Evolutionary conservation across 176 grass and related monocot genomes (phyloP).

Genomic region (Eremochloa ophiuroides): DNA sequence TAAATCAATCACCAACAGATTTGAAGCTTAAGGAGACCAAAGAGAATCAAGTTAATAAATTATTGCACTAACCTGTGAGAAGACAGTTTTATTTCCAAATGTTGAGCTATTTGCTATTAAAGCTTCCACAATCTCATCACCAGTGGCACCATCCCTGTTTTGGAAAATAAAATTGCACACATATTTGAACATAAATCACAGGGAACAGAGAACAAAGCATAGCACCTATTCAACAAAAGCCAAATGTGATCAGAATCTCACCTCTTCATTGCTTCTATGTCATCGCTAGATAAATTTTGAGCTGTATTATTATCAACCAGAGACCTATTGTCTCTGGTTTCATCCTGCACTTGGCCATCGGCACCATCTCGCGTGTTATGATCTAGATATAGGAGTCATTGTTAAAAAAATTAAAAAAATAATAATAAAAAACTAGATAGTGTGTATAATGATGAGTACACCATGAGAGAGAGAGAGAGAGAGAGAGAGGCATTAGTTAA

Average conservation of each 20-base stretch:
- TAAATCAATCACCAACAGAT: not conserved
- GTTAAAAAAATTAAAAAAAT: not conserved
- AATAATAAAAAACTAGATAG: not conserved
- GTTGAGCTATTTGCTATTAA: slow-evolving; percentile 93
- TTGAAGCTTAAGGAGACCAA: not conserved
- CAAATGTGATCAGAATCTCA: slow-evolving; percentile 13
- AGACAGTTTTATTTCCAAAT: slow-evolving; percentile 75
- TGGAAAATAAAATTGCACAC: not conserved
- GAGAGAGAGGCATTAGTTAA: not conserved
- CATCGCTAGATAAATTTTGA: slow-evolving; percentile 81
- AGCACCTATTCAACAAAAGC: not conserved
- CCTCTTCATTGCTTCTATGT: slow-evolving; percentile 92
- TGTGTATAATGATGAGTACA: not conserved
- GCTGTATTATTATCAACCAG: slow-evolving; percentile 91
- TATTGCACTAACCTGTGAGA: slow-evolving; percentile 67
- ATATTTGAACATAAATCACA: not conserved
- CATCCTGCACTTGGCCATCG: slow-evolving; percentile 28
- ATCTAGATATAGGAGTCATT: slow-evolving; percentile 30
- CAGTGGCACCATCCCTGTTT: slow-evolving; percentile 73
- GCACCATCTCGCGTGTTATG: slow-evolving; percentile 30
- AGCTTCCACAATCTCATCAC: slow-evolving; percentile 81
- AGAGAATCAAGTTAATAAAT: not conserved
- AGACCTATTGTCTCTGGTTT: slow-evolving; percentile 77
- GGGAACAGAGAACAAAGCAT: not conserved
- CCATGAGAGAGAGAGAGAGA: not conserved